Percentiles rank a stretch among this genome's conserved stretches.
Conservation (phyloP, 1,284 basidiomycete genomes). For the Mixia osmundae region DNA sequence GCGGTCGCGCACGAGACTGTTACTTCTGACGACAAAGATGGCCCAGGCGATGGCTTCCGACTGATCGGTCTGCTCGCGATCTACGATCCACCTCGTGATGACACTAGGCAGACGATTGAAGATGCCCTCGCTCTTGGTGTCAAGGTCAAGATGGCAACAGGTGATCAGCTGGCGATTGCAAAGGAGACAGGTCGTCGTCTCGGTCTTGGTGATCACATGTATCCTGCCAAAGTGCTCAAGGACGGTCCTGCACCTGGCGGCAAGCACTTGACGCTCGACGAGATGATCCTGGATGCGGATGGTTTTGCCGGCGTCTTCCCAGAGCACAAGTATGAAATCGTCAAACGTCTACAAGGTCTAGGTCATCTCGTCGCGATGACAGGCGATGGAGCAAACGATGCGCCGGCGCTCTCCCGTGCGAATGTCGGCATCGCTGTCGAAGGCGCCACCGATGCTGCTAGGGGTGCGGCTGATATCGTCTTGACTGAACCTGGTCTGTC, state of each 20-base stretch:
- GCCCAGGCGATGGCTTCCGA: conserved; percentile 82
- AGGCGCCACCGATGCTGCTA: conserved; percentile 83
- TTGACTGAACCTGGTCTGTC: conserved; percentile 86
- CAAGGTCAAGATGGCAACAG: conserved; percentile 98
- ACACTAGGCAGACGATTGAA: conserved; percentile 95
- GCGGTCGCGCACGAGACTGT: conserved; percentile 90
- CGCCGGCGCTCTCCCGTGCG: conserved; percentile 74
- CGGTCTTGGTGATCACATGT: conserved; percentile 90
- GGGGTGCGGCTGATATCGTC: conserved; percentile 87
- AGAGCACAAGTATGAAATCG: conserved; percentile 62
- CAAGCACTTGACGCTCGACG: conserved; percentile 56
- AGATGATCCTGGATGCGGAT: conserved; percentile 70
- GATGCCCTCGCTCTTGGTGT: conserved; percentile 89
- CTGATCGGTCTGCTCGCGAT: conserved; percentile 91
- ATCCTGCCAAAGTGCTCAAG: conserved; percentile 82
- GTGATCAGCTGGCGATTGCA: conserved; percentile 95
- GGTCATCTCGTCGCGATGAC: conserved; percentile 31
- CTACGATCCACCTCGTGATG: conserved; percentile 91
- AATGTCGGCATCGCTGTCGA: conserved; percentile 95
- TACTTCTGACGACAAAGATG: conserved; percentile 42
- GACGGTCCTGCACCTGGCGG: conserved; percentile 49
- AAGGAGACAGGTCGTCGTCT: conserved; percentile 98
- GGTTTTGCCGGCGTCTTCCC: conserved; percentile 92
- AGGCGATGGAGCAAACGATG: conserved; percentile 93
- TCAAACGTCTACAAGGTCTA: conserved; percentile 81